Conservation (phyloP, 768 basidiomycete species). For the Boletus vinaceobasis region DNA sequence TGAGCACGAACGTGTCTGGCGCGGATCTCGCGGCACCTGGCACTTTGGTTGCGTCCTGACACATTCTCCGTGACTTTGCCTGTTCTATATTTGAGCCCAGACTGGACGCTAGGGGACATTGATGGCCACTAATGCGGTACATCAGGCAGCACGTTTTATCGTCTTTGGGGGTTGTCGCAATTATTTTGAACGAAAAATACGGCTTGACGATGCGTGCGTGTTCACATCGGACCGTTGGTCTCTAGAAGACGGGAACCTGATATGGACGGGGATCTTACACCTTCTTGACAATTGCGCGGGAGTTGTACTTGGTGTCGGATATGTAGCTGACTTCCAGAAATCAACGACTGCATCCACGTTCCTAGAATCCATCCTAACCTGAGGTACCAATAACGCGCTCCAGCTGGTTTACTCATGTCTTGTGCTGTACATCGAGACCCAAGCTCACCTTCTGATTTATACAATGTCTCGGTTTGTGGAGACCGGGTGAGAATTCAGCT, state of each 20-base stretch:
- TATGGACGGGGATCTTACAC: not conserved
- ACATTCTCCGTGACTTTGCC: not conserved
- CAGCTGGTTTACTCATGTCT: not conserved
- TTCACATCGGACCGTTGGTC: not conserved
- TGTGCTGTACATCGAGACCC: not conserved
- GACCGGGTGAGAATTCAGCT: not conserved
- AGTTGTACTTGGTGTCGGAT: not conserved
- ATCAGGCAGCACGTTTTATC: not conserved
- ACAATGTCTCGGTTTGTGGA: not conserved
- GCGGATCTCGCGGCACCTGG: not conserved
- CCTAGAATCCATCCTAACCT: not conserved
- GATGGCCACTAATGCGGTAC: not conserved
- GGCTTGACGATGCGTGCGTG: not conserved
- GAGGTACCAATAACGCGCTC: no score
- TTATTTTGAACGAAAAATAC: not conserved
- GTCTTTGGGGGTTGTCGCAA: not conserved
- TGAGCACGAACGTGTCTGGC: conserved; percentile 9
- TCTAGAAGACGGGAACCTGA: not conserved
- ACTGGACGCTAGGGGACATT: not conserved
- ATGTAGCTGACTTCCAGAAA: not conserved
- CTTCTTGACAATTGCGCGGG: not conserved
- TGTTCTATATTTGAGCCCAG: not conserved
- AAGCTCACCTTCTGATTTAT: not conserved
- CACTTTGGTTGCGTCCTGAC: not conserved
- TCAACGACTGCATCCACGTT: not conserved